Conservation (phyloP, 345 rosid species). For the Trapa incisa region DNA sequence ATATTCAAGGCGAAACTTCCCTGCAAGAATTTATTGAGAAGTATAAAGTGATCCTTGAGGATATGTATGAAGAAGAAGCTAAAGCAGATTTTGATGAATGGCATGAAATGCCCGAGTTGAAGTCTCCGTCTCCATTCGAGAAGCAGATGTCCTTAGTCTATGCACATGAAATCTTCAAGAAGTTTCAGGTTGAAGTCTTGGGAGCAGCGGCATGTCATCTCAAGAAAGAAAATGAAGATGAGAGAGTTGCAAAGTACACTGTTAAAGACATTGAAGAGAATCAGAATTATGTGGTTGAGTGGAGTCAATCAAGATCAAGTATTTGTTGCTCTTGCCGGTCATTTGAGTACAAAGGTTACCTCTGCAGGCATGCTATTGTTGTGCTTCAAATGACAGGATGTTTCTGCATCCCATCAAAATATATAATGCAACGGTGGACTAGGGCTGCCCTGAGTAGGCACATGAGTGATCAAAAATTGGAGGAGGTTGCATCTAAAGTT, state of each 20-base stretch:
- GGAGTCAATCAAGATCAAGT: conserved; percentile 44
- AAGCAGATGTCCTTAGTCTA: conserved; percentile 74
- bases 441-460: conserved; percentile 74
- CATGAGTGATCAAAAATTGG: conserved; percentile 43
- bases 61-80: conserved; percentile 85
- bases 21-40: conserved; percentile 62
- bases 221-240: conserved; percentile 54
- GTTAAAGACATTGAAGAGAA: conserved; percentile 79
- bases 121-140: conserved; percentile 90
- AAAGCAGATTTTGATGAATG: conserved; percentile 92
- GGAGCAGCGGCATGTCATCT: conserved; percentile 99
- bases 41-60: conserved; percentile 56
- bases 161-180: conserved; percentile 69
- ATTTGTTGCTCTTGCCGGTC: conserved; percentile 72
- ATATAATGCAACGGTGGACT: conserved; percentile 84
- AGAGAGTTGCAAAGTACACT: conserved; percentile 28
- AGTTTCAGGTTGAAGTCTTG: conserved; percentile 75
- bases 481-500: conserved; percentile 62
- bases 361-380: conserved; percentile 77
- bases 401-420: conserved; percentile 65
- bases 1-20: conserved; percentile 50
- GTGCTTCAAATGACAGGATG: conserved; percentile 93
- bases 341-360: conserved; percentile 83
- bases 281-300: conserved; percentile 61
- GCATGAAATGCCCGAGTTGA: conserved; percentile 88